phyloP scores from a whole-genome alignment of 495 filamentous ascomycete genomes.

The Neurospora sp. region DNA sequence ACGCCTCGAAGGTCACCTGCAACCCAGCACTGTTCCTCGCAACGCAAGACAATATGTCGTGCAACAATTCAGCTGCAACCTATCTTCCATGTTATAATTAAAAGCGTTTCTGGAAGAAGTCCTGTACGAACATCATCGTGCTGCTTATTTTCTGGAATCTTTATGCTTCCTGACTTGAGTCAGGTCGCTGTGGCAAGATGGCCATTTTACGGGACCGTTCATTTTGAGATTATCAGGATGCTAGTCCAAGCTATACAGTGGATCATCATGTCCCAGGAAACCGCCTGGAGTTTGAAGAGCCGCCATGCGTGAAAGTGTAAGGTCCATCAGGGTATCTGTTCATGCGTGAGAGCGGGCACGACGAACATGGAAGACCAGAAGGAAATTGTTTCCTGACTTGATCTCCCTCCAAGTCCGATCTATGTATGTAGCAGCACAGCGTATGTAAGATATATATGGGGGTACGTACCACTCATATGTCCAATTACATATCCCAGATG shows the following conservation, averaged over 20 bases:
- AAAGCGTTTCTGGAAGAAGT: neutral
- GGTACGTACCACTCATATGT: neutral
- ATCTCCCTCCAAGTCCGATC: neutral
- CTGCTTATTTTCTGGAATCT: neutral
- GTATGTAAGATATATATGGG: neutral
- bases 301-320: neutral
- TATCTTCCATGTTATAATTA: neutral
- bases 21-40: neutral
- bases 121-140: neutral
- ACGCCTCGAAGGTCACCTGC: neutral
- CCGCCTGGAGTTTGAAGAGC: neutral
- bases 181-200: neutral
- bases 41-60: neutral
- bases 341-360: neutral
- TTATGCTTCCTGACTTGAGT: neutral
- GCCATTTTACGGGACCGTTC: neutral
- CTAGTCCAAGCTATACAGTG: neutral
- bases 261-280: neutral
- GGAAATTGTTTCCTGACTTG: neutral
- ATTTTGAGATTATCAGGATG: neutral
- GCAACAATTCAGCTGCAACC: neutral
- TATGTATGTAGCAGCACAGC: neutral
- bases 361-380: neutral
- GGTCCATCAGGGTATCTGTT: neutral
- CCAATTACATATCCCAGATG: neutral